These are phyloP conservation scores for Mortierella alpina DNA, from an alignment of 192 early-diverging fungal species.

Conservation along the genomic window DNA sequence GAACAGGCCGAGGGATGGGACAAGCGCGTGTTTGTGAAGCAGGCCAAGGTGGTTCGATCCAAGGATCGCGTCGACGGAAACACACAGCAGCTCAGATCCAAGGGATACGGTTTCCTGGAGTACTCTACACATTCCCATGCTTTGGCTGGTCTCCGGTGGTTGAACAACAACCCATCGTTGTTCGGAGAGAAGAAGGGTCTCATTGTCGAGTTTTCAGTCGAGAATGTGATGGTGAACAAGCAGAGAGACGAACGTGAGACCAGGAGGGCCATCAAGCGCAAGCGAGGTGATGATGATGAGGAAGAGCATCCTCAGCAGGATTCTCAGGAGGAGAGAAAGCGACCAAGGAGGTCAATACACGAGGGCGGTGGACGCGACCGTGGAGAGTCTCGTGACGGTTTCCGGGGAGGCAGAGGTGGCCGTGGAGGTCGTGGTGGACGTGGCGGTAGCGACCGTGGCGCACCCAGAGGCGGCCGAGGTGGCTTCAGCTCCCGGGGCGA, in stretches of 20 bases:
- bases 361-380: constrained; percentile 33
- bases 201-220: constrained; percentile 93
- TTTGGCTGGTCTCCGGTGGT: constrained; percentile 88
- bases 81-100: constrained; percentile 75
- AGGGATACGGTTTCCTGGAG: constrained; percentile 96
- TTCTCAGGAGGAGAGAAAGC: constrained; percentile 17
- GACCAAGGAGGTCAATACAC: constrained; percentile 39
- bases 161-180: constrained; percentile 84
- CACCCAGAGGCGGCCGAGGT: constrained; percentile 15
- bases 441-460: constrained; percentile 17
- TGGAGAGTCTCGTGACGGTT: constrained; percentile 16
- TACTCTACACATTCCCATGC: constrained; percentile 90
- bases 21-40: constrained; percentile 66
- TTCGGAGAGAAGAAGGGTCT: constrained; percentile 76
- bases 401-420: constrained; percentile 25
- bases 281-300: constrained; percentile 25
- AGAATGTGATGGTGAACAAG: constrained; percentile 85
- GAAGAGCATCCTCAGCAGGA: constrained; percentile 19
- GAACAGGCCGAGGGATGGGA: constrained; percentile 78
- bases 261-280: constrained; percentile 25
- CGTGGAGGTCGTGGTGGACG: constrained; percentile 18
- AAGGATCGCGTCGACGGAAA: constrained; percentile 81
- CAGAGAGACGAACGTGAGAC: constrained; percentile 60
- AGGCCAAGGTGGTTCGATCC: constrained; percentile 86
- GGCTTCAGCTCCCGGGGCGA: constrained; percentile 16